Conservation (phyloP, 495 filamentous ascomycete genomes). For the Cudoniella acicularis region DNA sequence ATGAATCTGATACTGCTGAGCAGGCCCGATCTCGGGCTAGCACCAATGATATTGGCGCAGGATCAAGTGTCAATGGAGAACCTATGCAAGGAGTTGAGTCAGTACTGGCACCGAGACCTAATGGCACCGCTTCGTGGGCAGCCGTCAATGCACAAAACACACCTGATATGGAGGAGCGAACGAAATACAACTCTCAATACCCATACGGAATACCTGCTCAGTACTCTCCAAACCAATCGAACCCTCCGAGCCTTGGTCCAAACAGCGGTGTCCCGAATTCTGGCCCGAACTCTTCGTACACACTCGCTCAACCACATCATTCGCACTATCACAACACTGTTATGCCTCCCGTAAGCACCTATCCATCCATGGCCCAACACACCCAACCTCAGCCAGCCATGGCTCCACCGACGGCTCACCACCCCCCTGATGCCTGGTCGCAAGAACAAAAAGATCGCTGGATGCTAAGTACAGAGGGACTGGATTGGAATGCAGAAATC, state of each 20-base stretch:
- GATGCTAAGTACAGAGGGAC: too few relatives aligned
- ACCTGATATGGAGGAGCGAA: slow-evolving; percentile 15
- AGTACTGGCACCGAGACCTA: slow-evolving; percentile 2
- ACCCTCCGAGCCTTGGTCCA: slow-evolving; percentile 13
- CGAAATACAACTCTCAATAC: slow-evolving; percentile 1
- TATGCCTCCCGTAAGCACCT: too few relatives aligned
- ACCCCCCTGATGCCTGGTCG: too few relatives aligned
- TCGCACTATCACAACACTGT: too few relatives aligned
- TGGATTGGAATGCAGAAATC: too few relatives aligned
- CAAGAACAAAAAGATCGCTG: too few relatives aligned
- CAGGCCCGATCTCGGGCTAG: slow-evolving; percentile 21
- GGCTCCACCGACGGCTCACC: too few relatives aligned
- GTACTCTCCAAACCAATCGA: slow-evolving; percentile 19
- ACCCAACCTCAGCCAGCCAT: too few relatives aligned
- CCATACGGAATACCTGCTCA: slow-evolving; percentile 7
- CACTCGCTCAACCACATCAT: too few relatives aligned
- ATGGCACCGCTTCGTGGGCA: slow-evolving; percentile 16
- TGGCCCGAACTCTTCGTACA: too few relatives aligned
- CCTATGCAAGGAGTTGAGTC: slow-evolving; percentile 25
- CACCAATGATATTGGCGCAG: slow-evolving; percentile 22
- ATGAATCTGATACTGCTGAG: slow-evolving; percentile 20
- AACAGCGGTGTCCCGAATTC: too few relatives aligned
- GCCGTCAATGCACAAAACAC: slow-evolving; percentile 12
- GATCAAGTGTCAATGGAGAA: slow-evolving; percentile 21
- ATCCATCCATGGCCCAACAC: too few relatives aligned